Evolutionary conservation across 1,284 basidiomycete species (phyloP).

Genomic region (Malassezia restricta): DNA sequence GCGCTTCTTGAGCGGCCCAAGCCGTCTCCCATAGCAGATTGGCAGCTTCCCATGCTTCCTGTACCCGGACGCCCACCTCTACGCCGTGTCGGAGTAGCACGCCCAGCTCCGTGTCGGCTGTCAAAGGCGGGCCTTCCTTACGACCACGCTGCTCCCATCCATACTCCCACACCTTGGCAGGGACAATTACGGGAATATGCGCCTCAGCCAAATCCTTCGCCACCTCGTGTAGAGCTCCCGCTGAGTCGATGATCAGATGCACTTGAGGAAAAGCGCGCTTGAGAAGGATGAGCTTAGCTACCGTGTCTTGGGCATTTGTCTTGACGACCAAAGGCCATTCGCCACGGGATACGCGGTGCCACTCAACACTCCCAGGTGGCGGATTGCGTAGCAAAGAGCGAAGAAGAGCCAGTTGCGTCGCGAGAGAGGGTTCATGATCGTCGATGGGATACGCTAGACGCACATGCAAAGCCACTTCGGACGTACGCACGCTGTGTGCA

Average conservation of each 20-base stretch:
- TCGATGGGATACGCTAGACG: constrained; percentile 49
- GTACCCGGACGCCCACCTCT: constrained; percentile 60
- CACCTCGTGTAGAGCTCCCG: constrained; percentile 58
- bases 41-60: constrained; percentile 54
- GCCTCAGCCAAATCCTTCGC: constrained; percentile 59
- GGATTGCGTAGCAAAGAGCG: constrained; percentile 53
- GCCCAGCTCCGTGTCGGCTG: constrained; percentile 56
- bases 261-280: constrained; percentile 60
- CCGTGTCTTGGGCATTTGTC: constrained; percentile 60
- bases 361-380: constrained; percentile 49
- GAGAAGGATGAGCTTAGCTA: constrained; percentile 61
- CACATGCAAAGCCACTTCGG: constrained; percentile 62
- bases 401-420: constrained; percentile 61
- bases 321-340: constrained; percentile 59
- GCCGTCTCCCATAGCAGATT: constrained; percentile 55
- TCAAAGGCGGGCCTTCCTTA: constrained; percentile 63
- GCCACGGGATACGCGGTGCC: constrained; percentile 46
- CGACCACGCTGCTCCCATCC: constrained; percentile 61
- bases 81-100: constrained; percentile 59
- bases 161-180: constrained; percentile 55
- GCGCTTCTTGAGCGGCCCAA: constrained; percentile 24
- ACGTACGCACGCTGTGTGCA: constrained; percentile 56
- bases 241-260: constrained; percentile 57
- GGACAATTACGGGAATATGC: constrained; percentile 62
- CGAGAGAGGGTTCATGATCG: constrained; percentile 49